Evolutionary conservation across 495 filamentous ascomycete genomes (phyloP).

Genomic region (Tuber magnatum): DNA sequence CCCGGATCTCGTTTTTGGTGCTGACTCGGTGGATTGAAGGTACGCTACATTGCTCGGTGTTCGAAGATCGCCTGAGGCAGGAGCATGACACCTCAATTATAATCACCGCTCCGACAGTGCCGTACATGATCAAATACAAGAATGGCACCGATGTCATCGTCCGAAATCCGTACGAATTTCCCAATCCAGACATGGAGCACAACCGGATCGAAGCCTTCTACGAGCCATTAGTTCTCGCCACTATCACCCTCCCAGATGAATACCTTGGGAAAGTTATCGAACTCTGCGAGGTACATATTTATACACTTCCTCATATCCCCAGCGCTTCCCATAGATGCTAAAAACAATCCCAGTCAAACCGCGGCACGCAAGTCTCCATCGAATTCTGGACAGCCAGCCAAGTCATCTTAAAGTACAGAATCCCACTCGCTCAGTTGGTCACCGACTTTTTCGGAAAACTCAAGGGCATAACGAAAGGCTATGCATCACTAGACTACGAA

Average conservation of each 20-base stretch:
- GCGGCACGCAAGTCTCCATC: constrained; percentile 75
- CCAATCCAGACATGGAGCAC: constrained; percentile 59
- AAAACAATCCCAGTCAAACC: constrained; percentile 49
- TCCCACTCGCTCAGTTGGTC: constrained; percentile 80
- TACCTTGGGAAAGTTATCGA: constrained; percentile 92
- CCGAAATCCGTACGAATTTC: constrained; percentile 78
- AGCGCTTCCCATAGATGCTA: background rate
- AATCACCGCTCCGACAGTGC: constrained; percentile 91
- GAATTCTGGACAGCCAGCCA: constrained; percentile 91
- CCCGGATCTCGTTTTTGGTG: background rate
- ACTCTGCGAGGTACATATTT: constrained; percentile 60
- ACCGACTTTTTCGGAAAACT: constrained; percentile 97
- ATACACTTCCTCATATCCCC: background rate
- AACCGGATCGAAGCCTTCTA: constrained; percentile 58
- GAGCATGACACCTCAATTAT: constrained; percentile 94
- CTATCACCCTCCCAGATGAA: constrained; percentile 86
- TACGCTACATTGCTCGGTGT: constrained; percentile 93
- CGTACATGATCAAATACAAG: constrained; percentile 69
- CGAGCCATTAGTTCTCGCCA: constrained; percentile 80
- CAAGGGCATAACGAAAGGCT: constrained; percentile 77
- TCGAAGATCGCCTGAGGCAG: constrained; percentile 90
- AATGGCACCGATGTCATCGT: constrained; percentile 68
- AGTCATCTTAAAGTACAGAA: constrained; percentile 87
- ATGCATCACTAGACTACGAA: constrained; percentile 51
- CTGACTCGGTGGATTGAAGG: constrained; percentile 40